Conservation (phyloP, 306 rosid genomes). For the Acacia acuminata region DNA sequence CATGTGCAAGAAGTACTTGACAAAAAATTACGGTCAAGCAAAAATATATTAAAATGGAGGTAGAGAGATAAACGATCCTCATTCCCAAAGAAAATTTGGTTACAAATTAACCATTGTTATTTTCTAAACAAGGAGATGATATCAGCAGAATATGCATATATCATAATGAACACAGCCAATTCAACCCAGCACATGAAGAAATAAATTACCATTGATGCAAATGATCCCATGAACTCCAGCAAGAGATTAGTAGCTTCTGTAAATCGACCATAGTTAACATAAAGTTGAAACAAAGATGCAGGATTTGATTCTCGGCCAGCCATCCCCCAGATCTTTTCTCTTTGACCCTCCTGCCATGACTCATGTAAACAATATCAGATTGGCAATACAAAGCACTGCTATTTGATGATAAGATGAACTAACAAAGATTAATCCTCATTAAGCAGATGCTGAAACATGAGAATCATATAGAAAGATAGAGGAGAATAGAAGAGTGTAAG, state of each 20-base stretch:
- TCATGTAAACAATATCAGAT: slow-evolving; percentile 31
- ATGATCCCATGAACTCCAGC: slow-evolving; percentile 71
- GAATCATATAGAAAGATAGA: background rate
- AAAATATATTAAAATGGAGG: background rate
- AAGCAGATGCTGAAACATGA: slow-evolving; percentile 3
- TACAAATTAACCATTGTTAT: slow-evolving; percentile 1
- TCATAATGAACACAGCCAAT: slow-evolving; percentile 23
- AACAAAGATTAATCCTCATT: background rate
- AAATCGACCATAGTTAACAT: slow-evolving; percentile 83
- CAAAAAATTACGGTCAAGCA: background rate
- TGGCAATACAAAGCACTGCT: slow-evolving; percentile 5
- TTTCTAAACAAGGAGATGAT: background rate
- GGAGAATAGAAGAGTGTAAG: background rate
- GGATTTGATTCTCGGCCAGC: slow-evolving; percentile 82
- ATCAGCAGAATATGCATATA: slow-evolving; percentile 8
- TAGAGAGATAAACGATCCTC: background rate
- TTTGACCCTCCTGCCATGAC: slow-evolving; percentile 67
- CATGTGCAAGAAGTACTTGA: background rate
- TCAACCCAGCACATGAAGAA: slow-evolving; percentile 25
- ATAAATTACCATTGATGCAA: slow-evolving; percentile 67
- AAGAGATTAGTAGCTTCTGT: slow-evolving; percentile 86
- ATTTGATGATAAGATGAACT: slow-evolving; percentile 3
- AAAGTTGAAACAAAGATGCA: slow-evolving; percentile 78
- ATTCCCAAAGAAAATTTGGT: background rate
- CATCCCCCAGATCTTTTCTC: slow-evolving; percentile 73